phyloP scores from a whole-genome alignment of 495 filamentous ascomycete species.

The Penicillium parvum region DNA sequence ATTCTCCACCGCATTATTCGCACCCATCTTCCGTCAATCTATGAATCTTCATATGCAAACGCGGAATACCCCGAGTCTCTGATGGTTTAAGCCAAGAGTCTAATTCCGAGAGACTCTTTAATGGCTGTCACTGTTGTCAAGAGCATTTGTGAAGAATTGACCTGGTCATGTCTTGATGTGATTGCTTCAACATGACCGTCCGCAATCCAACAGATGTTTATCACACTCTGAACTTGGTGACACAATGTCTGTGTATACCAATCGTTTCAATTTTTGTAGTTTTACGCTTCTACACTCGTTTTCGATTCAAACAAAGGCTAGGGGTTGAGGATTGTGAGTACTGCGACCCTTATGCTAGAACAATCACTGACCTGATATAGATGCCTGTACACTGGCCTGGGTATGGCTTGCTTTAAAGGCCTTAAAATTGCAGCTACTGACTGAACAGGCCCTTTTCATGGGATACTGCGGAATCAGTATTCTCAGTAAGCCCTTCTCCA shows the following conservation, averaged over 20 bases:
- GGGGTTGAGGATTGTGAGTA: conserved; percentile 42
- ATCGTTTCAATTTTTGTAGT: conserved; percentile 36
- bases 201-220: conserved; percentile 31
- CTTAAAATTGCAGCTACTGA: no score
- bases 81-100: no score
- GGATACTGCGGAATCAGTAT: conserved; percentile 36
- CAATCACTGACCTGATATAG: no score
- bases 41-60: no score
- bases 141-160: no score
- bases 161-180: no score
- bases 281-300: conserved; percentile 36
- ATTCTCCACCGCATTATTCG: no score
- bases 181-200: conserved; percentile 19
- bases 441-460: conserved; percentile 36
- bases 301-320: conserved; percentile 31
- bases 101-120: no score
- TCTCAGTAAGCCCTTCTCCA: conserved; percentile 32
- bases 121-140: no score
- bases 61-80: no score
- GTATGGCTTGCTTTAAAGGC: conserved; percentile 34
- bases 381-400: no score
- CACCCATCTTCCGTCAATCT: no score
- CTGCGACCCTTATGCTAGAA: neutral
- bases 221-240: conserved; percentile 38
- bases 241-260: conserved; percentile 43